Percentiles rank a stretch among this genome's conserved stretches.
Evolutionary conservation across 257 asterid species (phyloP).

Genomic region (Striga asiatica): DNA sequence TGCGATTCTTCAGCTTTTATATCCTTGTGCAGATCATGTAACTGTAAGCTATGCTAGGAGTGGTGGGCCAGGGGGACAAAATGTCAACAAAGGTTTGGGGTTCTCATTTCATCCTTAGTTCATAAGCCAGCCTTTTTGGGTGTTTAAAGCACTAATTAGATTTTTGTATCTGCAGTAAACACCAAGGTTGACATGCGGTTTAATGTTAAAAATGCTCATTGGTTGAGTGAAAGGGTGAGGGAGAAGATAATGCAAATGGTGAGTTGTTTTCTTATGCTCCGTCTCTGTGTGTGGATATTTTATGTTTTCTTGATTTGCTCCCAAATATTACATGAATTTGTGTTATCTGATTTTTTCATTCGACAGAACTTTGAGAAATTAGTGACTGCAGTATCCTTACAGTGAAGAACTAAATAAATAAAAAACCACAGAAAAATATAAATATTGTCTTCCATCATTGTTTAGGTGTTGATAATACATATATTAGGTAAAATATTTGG

Average conservation of each 20-base stretch:
- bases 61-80: slow-evolving; percentile 91
- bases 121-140: not conserved
- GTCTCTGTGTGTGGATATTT: not conserved
- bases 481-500: too few species aligned
- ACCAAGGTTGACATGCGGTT: slow-evolving; percentile 98
- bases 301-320: not conserved
- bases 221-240: slow-evolving; percentile 77
- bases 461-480: too few species aligned
- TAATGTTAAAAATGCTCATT: slow-evolving; percentile 63
- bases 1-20: too few species aligned
- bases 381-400: too few species aligned
- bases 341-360: too few species aligned
- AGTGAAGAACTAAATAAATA: too few species aligned
- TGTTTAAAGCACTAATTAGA: slow-evolving; percentile 3
- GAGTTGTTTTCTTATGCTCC: slow-evolving; percentile 16
- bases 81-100: slow-evolving; percentile 70
- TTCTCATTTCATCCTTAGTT: slow-evolving; percentile 1
- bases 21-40: slow-evolving; percentile 77
- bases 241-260: slow-evolving; percentile 85
- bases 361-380: too few species aligned
- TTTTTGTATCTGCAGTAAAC: slow-evolving; percentile 38
- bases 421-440: too few species aligned
- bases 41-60: slow-evolving; percentile 73
- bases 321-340: not conserved
- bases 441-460: too few species aligned